These are phyloP conservation scores for Eurotiales sp. DNA, from an alignment of 2,329 filamentous ascomycete species.

Conservation along the genomic window DNA sequence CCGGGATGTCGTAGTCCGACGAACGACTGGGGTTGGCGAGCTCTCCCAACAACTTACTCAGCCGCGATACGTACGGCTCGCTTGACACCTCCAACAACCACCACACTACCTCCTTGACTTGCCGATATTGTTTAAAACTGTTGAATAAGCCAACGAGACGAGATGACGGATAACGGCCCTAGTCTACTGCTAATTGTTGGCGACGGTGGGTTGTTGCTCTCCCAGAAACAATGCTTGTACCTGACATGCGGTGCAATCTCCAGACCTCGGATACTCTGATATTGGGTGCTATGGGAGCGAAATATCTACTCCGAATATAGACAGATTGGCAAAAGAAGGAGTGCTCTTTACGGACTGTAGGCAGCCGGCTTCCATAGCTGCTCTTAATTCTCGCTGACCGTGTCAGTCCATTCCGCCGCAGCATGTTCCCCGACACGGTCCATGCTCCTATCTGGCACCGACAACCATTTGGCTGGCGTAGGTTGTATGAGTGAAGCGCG, in stretches of 20 bases:
- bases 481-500: constrained; percentile 31
- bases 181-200: background rate
- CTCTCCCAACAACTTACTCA: no score
- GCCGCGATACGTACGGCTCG: no score
- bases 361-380: no score
- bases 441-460: constrained; percentile 34
- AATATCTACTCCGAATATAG: constrained; percentile 25
- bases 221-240: background rate
- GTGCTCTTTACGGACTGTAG: constrained; percentile 26
- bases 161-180: background rate
- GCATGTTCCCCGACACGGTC: constrained; percentile 30
- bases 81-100: no score
- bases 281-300: constrained; percentile 26
- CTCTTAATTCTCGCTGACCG: no score
- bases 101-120: no score
- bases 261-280: constrained; percentile 30
- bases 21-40: no score
- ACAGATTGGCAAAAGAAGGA: background rate
- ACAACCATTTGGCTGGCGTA: constrained; percentile 30
- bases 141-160: no score
- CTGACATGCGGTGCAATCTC: background rate
- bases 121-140: no score
- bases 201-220: background rate
- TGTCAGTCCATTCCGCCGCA: constrained; percentile 28
- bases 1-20: no score